phyloP scores from a whole-genome alignment of 2,329 filamentous ascomycete species.

The Rugonectria rugulosa region DNA sequence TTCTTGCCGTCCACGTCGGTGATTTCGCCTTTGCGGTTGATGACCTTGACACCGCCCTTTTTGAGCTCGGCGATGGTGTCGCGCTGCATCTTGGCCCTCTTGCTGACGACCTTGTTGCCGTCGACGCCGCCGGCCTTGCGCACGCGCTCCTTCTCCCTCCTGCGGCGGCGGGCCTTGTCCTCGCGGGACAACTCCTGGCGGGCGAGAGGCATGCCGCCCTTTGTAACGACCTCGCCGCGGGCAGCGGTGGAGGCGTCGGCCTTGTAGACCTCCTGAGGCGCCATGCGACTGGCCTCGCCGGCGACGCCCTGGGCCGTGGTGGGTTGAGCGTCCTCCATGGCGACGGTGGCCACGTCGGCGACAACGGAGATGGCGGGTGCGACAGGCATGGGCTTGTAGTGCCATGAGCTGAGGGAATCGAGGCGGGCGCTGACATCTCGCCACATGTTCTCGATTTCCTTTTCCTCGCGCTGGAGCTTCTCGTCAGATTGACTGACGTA shows the following conservation, averaged over 20 bases:
- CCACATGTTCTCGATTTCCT: constrained; percentile 85
- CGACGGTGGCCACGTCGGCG: constrained; percentile 87
- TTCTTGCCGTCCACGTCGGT: constrained; percentile 85
- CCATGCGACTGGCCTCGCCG: constrained; percentile 76
- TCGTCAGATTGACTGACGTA: constrained; percentile 85
- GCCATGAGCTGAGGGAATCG: constrained; percentile 90
- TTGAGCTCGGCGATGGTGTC: constrained; percentile 72
- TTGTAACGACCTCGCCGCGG: constrained; percentile 77
- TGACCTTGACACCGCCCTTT: constrained; percentile 89
- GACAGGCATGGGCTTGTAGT: constrained; percentile 90
- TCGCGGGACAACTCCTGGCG: constrained; percentile 88
- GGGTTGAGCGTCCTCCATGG: constrained; percentile 95
- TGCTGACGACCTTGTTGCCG: constrained; percentile 58
- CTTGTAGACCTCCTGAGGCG: constrained; percentile 93
- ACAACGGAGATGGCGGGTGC: constrained; percentile 86
- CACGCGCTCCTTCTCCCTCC: constrained; percentile 86
- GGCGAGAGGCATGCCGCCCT: constrained; percentile 78
- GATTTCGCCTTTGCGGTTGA: constrained; percentile 87
- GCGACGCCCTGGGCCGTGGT: constrained; percentile 78
- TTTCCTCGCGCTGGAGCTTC: constrained; percentile 81
- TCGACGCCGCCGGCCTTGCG: constrained; percentile 68
- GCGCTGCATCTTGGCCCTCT: constrained; percentile 60
- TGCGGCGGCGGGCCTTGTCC: constrained; percentile 78
- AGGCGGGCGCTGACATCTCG: constrained; percentile 80
- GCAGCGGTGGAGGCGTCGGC: constrained; percentile 66